Evolutionary conservation across 2,329 filamentous ascomycete genomes (phyloP).

Genomic region (Monilinia vaccinii-corymbosi): DNA sequence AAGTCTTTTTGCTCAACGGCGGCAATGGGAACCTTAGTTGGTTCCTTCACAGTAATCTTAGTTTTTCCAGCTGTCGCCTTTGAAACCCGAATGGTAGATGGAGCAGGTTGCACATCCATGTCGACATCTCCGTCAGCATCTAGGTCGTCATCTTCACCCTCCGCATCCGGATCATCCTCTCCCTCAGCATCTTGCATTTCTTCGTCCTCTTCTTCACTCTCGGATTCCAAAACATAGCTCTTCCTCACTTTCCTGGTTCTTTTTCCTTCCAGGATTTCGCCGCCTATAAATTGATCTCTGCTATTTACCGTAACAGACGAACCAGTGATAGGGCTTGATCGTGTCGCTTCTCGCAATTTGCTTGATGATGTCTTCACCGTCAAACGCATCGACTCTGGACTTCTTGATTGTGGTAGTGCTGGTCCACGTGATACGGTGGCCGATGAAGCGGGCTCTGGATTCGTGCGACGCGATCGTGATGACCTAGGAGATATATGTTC

Average conservation of each 20-base stretch:
- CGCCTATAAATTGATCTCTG: slow-evolving; percentile 23
- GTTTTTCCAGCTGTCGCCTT: slow-evolving; percentile 20
- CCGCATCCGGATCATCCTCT: slow-evolving; percentile 30
- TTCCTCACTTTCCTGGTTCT: slow-evolving; percentile 28
- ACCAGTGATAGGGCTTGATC: slow-evolving; percentile 18
- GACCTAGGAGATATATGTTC: slow-evolving; percentile 17
- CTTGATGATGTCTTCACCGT: slow-evolving; percentile 30
- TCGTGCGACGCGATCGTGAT: slow-evolving; percentile 25
- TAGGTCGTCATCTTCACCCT: slow-evolving; percentile 35
- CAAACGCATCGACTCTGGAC: slow-evolving; percentile 25
- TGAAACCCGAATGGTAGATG: slow-evolving; percentile 28
- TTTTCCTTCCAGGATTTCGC: slow-evolving; percentile 28
- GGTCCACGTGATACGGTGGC: slow-evolving; percentile 28
- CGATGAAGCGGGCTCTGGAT: slow-evolving; percentile 18
- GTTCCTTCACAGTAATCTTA: slow-evolving; percentile 23
- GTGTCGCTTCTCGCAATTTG: slow-evolving; percentile 28
- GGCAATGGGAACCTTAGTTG: slow-evolving; percentile 17
- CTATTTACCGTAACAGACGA: slow-evolving; percentile 15
- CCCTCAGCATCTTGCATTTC: slow-evolving; percentile 34
- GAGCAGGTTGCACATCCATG: slow-evolving; percentile 26
- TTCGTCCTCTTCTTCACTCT: slow-evolving; percentile 32
- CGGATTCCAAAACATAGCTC: slow-evolving; percentile 38
- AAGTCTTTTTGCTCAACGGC: slow-evolving; percentile 28
- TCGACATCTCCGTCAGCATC: slow-evolving; percentile 37
- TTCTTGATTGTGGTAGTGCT: slow-evolving; percentile 18